phyloP scores from a whole-genome alignment of 495 filamentous ascomycete genomes.

The Trypethelium eluteriae region DNA sequence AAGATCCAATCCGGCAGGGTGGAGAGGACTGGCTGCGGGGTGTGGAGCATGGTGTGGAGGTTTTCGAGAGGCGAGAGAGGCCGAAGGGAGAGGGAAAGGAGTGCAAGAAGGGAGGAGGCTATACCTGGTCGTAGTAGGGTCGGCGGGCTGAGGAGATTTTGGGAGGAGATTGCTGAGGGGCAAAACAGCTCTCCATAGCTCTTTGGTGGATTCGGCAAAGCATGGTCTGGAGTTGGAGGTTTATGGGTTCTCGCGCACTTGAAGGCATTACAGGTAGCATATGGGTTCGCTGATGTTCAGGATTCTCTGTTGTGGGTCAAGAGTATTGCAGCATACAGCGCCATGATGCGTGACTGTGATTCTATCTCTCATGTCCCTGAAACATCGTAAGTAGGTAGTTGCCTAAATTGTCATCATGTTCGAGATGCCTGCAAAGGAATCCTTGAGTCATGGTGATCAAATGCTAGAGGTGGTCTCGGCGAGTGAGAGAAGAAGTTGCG shows the following conservation, averaged over 20 bases:
- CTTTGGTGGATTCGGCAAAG: neutral
- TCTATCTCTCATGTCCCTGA: no score
- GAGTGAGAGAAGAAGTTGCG: neutral
- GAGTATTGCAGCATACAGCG: no score
- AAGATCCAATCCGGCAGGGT: conserved; percentile 22
- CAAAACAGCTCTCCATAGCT: neutral
- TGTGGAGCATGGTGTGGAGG: conserved; percentile 26
- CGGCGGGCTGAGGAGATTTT: conserved; percentile 45
- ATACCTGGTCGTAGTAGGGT: conserved; percentile 42
- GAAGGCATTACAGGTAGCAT: neutral
- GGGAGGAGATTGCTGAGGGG: conserved; percentile 40
- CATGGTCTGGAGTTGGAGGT: neutral
- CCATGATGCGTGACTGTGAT: no score
- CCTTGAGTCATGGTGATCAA: no score
- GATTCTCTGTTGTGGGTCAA: neutral
- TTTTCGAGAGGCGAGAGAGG: conserved; percentile 22
- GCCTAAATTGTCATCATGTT: no score
- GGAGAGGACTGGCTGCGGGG: conserved; percentile 23
- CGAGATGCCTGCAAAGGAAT: no score
- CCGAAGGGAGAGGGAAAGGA: conserved; percentile 32
- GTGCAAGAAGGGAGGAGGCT: conserved; percentile 45
- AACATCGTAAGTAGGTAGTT: no score
- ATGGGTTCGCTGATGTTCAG: neutral
- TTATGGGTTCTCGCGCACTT: neutral
- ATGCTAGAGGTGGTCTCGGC: no score